Evolutionary conservation across 495 filamentous ascomycete genomes (phyloP), one percentile per base, ranked within the genome.

Genomic region (Penicillium soppii): DNA sequence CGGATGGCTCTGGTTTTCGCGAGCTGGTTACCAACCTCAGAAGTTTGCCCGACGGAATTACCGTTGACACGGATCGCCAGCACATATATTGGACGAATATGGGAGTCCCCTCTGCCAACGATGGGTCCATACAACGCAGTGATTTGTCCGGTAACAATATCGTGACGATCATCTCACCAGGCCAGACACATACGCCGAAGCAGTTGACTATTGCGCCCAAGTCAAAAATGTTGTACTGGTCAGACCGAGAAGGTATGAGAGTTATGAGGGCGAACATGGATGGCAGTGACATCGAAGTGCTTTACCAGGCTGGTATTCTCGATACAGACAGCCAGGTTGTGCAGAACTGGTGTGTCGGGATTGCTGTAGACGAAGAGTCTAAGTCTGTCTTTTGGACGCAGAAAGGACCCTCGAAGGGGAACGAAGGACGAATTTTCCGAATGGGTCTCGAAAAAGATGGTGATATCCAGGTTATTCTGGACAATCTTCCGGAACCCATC

Each of bases 1-100:
- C 44, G n/a, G 44, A 47, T 12, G 44, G 44, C 12, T 47, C 44
- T 2, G 44, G 37, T 16, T 4, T 47, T 12, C 44, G 35, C 12
- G 44, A 47, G 23, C 44, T 47, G 3, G 22, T 47, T 6, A 25
- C 44, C 6, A 30, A 47, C 7, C 19, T 39, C 16, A 39, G 17
- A 16, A 39, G 16, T 9, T 20, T 39, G 47, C 54, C 54, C 0
- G 54, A 57, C 16, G 54, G 54, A n/a, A 57, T 57, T 22, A 38
- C 36, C 22, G 29, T 57, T 22, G 43, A 49, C 33, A 22, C n/a
- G 1, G 12, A 13, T 17, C 26, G 20, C 16, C 21, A 32, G 15
- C 54, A 45, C 27, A 51, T 51, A 12, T 51, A 42, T 27, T 51
- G 47, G 47, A 51, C 47, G 8, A 51, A 51, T 17, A 51, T 51